A percentile compares a stretch with the other conserved stretches of the same genome.
Conservation (phyloP, 768 basidiomycete species). For the Myochromella boudieri region DNA sequence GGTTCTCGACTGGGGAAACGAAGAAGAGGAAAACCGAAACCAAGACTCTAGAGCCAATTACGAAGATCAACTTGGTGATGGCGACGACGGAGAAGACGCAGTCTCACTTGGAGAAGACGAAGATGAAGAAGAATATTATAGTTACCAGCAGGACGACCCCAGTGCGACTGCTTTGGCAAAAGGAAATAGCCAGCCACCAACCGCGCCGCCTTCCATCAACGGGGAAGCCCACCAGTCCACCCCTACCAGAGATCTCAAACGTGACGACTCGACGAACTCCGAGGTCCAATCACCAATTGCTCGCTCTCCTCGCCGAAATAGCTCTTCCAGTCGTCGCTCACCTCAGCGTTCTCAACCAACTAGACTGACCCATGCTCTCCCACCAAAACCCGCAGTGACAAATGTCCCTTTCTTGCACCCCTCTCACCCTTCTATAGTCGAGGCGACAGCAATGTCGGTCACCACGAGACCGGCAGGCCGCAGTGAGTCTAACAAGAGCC, state of each 20-base stretch:
- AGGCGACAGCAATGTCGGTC: conserved; percentile 57
- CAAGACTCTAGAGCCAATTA: conserved; percentile 20
- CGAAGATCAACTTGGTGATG: conserved; percentile 35
- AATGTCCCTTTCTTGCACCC: conserved; percentile 52
- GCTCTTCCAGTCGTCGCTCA: conserved; percentile 14
- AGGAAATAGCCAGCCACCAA: background rate
- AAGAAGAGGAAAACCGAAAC: conserved; percentile 39
- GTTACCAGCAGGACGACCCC: conserved; percentile 22
- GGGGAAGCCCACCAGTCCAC: conserved; percentile 4
- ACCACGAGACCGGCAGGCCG: conserved; percentile 35
- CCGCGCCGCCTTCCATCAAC: conserved; percentile 4
- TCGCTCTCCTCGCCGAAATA: conserved; percentile 15
- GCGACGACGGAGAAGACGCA: conserved; percentile 53
- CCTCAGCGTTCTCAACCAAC: conserved; percentile 28
- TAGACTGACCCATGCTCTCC: conserved; percentile 63
- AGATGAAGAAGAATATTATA: conserved; percentile 58
- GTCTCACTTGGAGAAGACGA: conserved; percentile 76
- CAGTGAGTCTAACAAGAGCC: conserved; percentile 37
- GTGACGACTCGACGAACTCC: conserved; percentile 12
- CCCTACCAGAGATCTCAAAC: conserved; percentile 7
- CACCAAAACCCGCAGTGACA: conserved; percentile 61
- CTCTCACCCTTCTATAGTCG: conserved; percentile 58
- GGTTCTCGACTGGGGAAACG: conserved; percentile 66
- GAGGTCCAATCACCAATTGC: conserved; percentile 12
- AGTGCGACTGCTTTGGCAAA: background rate